Evolutionary conservation across 176 grass and related monocot genomes (phyloP).

Genomic region (Ensete ventricosum): DNA sequence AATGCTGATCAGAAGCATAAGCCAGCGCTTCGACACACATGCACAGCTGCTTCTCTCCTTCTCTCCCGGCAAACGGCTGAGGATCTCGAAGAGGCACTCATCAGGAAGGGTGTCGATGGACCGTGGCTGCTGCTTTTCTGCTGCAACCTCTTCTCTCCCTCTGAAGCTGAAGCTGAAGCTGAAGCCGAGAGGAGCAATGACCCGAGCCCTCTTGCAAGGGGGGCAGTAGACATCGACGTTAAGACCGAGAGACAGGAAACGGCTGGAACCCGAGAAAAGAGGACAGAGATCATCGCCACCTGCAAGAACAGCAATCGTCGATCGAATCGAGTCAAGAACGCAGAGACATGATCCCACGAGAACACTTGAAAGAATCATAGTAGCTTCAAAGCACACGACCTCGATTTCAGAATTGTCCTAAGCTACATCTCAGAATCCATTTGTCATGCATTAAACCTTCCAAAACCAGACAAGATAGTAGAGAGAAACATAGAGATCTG

Average conservation of each 20-base stretch:
- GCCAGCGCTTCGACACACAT: conserved; percentile 77
- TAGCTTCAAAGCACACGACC: too few relatives aligned
- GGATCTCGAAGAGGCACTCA: conserved; percentile 87
- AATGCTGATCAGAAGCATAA: conserved; percentile 52
- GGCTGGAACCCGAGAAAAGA: conserved; percentile 23
- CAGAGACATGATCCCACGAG: too few relatives aligned
- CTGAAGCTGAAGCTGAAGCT: background rate
- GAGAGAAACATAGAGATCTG: too few relatives aligned
- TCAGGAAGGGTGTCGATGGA: conserved; percentile 67
- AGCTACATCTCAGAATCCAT: too few relatives aligned
- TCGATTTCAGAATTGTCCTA: too few relatives aligned
- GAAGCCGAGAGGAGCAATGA: conserved; percentile 55
- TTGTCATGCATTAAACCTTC: too few relatives aligned
- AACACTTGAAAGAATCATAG: too few relatives aligned
- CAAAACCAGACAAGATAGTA: too few relatives aligned
- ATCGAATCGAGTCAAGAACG: too few relatives aligned
- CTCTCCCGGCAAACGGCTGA: conserved; percentile 48
- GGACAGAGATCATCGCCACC: background rate
- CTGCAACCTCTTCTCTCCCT: conserved; percentile 10
- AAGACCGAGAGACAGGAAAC: conserved; percentile 29
- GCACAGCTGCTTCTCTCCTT: conserved; percentile 55
- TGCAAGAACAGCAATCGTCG: background rate
- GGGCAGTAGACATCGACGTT: conserved; percentile 31
- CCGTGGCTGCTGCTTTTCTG: conserved; percentile 30
- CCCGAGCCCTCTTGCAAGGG: conserved; percentile 56